Conservation (phyloP, 2,329 filamentous ascomycete genomes). For the Alternaria novae-zelandiae region DNA sequence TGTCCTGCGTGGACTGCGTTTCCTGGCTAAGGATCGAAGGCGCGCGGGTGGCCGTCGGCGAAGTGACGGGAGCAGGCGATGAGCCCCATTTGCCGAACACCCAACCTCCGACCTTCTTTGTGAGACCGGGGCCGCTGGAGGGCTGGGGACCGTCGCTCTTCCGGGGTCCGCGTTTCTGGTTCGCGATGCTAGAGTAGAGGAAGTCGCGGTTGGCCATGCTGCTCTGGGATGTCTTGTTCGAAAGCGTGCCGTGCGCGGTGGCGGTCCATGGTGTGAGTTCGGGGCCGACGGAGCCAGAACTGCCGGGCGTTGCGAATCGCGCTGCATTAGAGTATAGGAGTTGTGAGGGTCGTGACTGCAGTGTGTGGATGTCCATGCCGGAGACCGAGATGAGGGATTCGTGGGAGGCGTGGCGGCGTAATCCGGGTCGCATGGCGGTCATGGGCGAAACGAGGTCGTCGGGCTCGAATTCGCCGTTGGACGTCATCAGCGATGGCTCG, state of each 20-base stretch:
- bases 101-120: conserved; percentile 69
- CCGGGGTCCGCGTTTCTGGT: conserved; percentile 32
- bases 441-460: conserved; percentile 42
- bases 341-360: conserved; percentile 77
- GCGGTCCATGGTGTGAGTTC: conserved; percentile 54
- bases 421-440: conserved; percentile 46
- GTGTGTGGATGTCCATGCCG: conserved; percentile 87
- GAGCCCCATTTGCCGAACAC: conserved; percentile 68
- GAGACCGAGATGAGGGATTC: conserved; percentile 88
- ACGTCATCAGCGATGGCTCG: conserved; percentile 31
- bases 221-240: conserved; percentile 58
- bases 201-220: conserved; percentile 62
- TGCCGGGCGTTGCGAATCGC: conserved; percentile 56
- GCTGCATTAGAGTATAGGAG: conserved; percentile 64
- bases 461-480: conserved; percentile 27
- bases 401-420: conserved; percentile 76
- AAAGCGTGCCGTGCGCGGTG: conserved; percentile 58
- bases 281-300: conserved; percentile 50
- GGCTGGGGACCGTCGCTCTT: conserved; percentile 23
- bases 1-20: conserved; percentile 19
- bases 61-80: conserved; percentile 51
- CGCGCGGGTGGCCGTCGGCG: conserved; percentile 22
- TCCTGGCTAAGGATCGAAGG: conserved; percentile 28
- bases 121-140: conserved; percentile 44
- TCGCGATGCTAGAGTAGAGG: conserved; percentile 39